phyloP scores from a whole-genome alignment of 805 yeast genomes.

The Saturnispora kantuleensis region DNA sequence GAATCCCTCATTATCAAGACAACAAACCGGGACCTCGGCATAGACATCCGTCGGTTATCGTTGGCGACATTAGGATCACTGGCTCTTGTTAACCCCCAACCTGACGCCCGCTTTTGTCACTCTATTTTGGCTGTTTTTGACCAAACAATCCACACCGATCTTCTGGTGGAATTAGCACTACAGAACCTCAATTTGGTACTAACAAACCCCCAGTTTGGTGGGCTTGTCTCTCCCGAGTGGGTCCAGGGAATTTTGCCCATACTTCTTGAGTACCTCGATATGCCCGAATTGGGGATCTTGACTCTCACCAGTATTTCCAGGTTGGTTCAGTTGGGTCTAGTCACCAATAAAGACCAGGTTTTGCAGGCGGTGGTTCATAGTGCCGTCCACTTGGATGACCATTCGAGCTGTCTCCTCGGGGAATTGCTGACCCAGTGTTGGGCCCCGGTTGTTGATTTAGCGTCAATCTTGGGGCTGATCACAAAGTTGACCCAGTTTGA shows the following conservation, averaged over 20 bases:
- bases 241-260: background rate
- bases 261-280: too few species aligned
- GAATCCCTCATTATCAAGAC: slow-evolving; percentile 18
- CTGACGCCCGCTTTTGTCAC: background rate
- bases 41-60: slow-evolving; percentile 25
- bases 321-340: too few species aligned
- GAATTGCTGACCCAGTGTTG: background rate
- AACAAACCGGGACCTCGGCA: slow-evolving; percentile 23
- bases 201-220: slow-evolving; percentile 5
- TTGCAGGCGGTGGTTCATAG: too few species aligned
- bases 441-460: background rate
- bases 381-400: background rate
- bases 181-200: slow-evolving; percentile 16
- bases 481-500: background rate
- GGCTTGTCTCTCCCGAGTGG: slow-evolving; percentile 16
- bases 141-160: slow-evolving; percentile 22
- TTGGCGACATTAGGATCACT: slow-evolving; percentile 17
- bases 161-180: slow-evolving; percentile 19
- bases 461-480: background rate
- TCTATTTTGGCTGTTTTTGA: slow-evolving; percentile 15
- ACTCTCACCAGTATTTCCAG: too few species aligned
- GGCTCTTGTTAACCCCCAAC: background rate
- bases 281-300: too few species aligned
- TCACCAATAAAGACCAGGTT: too few species aligned
- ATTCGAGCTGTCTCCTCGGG: slow-evolving; percentile 1